phyloP scores from a whole-genome alignment of 2,329 filamentous ascomycete genomes.

The Xylariomycetidae sp. region DNA sequence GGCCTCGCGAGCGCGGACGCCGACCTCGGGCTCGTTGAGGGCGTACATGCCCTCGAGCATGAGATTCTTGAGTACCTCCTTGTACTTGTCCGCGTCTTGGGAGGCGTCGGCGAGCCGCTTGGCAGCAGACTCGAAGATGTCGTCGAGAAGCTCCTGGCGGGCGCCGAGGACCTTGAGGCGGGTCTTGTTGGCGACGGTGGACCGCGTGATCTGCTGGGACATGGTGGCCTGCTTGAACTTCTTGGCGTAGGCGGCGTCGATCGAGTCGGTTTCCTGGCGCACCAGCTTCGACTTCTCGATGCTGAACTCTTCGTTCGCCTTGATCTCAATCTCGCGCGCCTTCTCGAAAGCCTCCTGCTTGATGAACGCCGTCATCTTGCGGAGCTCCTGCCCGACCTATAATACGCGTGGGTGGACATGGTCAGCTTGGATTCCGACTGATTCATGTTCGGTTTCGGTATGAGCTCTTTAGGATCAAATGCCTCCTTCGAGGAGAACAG shows the following conservation, averaged over 20 bases:
- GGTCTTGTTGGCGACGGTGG: constrained; percentile 93
- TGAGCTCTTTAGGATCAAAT: no score
- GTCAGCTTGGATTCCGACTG: no score
- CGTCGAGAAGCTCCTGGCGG: constrained; percentile 85
- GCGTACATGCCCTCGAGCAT: constrained; percentile 88
- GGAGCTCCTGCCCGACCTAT: constrained; percentile 94
- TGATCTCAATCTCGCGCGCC: constrained; percentile 93
- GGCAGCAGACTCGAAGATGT: constrained; percentile 76
- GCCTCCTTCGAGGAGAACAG: no score
- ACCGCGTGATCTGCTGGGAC: constrained; percentile 97
- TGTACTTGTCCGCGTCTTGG: constrained; percentile 70
- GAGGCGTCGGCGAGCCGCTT: constrained; percentile 62
- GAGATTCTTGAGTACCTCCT: constrained; percentile 68
- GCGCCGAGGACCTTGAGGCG: constrained; percentile 81
- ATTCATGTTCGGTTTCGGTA: constrained; percentile 10
- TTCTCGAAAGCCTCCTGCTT: constrained; percentile 97
- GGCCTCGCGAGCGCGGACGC: constrained; percentile 69
- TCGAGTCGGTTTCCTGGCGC: constrained; percentile 86
- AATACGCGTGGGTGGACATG: no score
- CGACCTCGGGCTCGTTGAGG: constrained; percentile 72
- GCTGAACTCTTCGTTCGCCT: constrained; percentile 97
- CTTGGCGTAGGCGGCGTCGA: constrained; percentile 92
- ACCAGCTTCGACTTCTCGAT: constrained; percentile 99
- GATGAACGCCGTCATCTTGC: constrained; percentile 99
- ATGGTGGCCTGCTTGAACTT: constrained; percentile 98